phyloP scores from a whole-genome alignment of 2,329 filamentous ascomycete species.

The Verticillium alfalfae region DNA sequence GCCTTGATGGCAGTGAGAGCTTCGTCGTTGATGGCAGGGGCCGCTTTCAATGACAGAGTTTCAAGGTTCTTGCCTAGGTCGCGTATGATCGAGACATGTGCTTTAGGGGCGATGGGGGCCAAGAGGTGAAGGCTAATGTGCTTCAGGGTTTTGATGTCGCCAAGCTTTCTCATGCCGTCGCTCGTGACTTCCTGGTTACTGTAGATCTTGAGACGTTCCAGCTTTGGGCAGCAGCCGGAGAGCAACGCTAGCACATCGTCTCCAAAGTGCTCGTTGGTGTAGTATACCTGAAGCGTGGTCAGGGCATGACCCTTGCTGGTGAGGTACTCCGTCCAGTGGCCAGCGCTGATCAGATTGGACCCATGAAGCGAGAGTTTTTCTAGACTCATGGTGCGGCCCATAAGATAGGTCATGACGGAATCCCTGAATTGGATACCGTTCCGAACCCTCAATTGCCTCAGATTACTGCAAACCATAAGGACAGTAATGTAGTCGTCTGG shows the following conservation, averaged over 20 bases:
- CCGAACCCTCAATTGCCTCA: constrained; percentile 68
- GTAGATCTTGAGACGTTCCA: constrained; percentile 73
- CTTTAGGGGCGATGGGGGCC: constrained; percentile 47
- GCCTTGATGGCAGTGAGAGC: constrained; percentile 67
- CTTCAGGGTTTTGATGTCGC: constrained; percentile 56
- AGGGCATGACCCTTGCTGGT: constrained; percentile 59
- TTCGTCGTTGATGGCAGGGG: constrained; percentile 60
- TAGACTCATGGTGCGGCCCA: constrained; percentile 64
- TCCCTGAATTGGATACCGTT: constrained; percentile 94
- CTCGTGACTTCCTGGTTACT: constrained; percentile 72
- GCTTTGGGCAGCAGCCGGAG: constrained; percentile 56
- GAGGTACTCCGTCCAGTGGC: constrained; percentile 69
- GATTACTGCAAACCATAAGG: constrained; percentile 65
- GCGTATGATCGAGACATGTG: constrained; percentile 56
- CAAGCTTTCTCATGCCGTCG: constrained; percentile 60
- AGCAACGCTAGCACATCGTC: constrained; percentile 64
- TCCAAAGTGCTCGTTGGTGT: constrained; percentile 76
- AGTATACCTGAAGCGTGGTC: constrained; percentile 69
- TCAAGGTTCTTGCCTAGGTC: constrained; percentile 60
- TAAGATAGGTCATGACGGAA: constrained; percentile 72
- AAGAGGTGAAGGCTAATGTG: constrained; percentile 71
- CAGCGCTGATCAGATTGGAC: constrained; percentile 74
- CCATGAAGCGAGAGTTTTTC: constrained; percentile 74
- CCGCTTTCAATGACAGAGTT: constrained; percentile 72
- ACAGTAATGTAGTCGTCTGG: constrained; percentile 75